Evolutionary conservation across 495 filamentous ascomycete species (phyloP).

Genomic region (Amorphotheca resinae): DNA sequence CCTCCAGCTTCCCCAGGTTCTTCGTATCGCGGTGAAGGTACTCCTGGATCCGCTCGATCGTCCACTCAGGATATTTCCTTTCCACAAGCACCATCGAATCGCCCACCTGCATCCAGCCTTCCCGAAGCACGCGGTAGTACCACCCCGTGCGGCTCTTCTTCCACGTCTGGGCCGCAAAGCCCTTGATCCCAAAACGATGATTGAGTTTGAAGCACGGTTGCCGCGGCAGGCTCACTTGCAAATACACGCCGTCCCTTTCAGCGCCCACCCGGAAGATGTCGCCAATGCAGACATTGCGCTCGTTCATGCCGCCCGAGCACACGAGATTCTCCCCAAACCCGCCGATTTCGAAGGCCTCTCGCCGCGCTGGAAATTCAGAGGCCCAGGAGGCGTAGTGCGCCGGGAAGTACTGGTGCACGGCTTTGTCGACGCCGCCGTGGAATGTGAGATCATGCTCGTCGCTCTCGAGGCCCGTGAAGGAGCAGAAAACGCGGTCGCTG

Average conservation of each 20-base stretch:
- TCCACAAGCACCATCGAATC: slow-evolving; percentile 26
- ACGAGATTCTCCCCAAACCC: slow-evolving; percentile 49
- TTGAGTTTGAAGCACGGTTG: slow-evolving; percentile 48
- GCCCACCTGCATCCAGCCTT: slow-evolving; percentile 33
- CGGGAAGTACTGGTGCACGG: slow-evolving; percentile 43
- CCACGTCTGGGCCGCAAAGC: slow-evolving; percentile 40
- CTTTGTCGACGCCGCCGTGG: slow-evolving; percentile 43
- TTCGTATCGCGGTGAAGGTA: slow-evolving; percentile 36
- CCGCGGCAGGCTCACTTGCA: slow-evolving; percentile 36
- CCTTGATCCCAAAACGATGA: slow-evolving; percentile 39
- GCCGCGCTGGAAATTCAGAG: slow-evolving; percentile 24
- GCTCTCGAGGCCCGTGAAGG: slow-evolving; percentile 32
- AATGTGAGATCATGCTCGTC: slow-evolving; percentile 45
- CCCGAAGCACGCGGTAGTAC: slow-evolving; percentile 39
- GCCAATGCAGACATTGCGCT: slow-evolving; percentile 46
- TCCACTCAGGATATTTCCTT: slow-evolving; percentile 37
- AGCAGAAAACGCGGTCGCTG: slow-evolving; percentile 27
- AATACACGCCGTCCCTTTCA: slow-evolving; percentile 22
- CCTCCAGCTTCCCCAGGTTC: slow-evolving; percentile 31
- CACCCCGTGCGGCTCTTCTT: slow-evolving; percentile 39
- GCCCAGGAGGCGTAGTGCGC: slow-evolving; percentile 39
- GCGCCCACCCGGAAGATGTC: slow-evolving; percentile 34
- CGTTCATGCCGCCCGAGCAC: slow-evolving; percentile 31
- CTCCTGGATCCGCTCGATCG: slow-evolving; percentile 40
- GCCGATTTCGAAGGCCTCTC: slow-evolving; percentile 34